Evolutionary conservation across 352 stramenopile genomes (phyloP), one percentile per base, ranked within the genome.

Genomic region (Phytophthora niederhauseri): DNA sequence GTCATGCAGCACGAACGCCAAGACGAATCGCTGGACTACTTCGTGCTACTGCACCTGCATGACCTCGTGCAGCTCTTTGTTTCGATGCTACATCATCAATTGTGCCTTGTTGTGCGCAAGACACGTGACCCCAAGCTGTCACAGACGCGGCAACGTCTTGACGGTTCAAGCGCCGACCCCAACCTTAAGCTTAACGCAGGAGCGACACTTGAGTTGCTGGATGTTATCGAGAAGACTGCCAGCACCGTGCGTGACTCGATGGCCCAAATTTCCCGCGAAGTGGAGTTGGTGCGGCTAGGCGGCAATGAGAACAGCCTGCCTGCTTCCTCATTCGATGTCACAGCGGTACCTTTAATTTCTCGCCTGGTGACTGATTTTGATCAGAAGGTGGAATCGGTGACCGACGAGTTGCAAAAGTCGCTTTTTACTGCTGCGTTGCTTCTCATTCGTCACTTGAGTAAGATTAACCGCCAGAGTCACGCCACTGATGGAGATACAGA

Each of bases 11-110:
- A 82, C 36, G 76, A 80, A 50, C 63, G 30, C 24, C 50, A 70
- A 9, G 60, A 80, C 52, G 63, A 80, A 41, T 22, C 58, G 8
- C 70, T 93, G 6, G 84, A 93, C 51, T 72, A 80, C 41, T 80
- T 90, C 53, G 76, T 81, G 38, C 43, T 91, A 41, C 43, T 70
- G 8, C 81, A 93, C 57, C 50, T 91, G 2, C 66, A 79, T 26
- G 63, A 81, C 51, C 65, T 91, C 9, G 72, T 86, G 17, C 70
- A 87, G 49, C 74, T 93, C n/a, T 63, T 93, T 12, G 81, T 90
- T 9, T 86, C 84, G 17, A 93, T 93, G 84, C 64, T 93, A 4
- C 84, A 93, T 34, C 84, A 93, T 46, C 84, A 93, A 26, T 67
- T 90, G 17, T 82, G 75, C 46, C 53, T 89, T 6, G 79, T 91